Evolutionary conservation across 176 grass and related monocot genomes (phyloP).

Genomic region (Triticum turgidum): DNA sequence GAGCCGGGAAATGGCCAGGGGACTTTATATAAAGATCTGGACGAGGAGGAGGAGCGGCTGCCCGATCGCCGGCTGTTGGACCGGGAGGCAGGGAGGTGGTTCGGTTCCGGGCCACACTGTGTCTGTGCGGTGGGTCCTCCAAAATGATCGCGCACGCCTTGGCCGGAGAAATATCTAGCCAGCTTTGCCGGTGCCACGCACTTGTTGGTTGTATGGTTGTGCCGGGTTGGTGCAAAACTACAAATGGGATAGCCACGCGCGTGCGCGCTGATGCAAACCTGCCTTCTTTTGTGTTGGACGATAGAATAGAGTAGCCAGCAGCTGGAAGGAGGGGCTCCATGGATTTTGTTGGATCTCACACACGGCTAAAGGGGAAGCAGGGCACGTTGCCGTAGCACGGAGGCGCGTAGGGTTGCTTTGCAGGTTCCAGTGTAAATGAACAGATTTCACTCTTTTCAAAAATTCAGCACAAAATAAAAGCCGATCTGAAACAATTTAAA

Average conservation of each 20-base stretch:
- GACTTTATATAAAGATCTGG: slow-evolving; percentile 23
- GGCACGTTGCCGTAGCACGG: background rate
- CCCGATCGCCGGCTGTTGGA: slow-evolving; percentile 29
- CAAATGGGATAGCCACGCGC: slow-evolving; percentile 30
- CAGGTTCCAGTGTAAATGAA: background rate
- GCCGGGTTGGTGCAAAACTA: background rate
- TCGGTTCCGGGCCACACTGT: slow-evolving; percentile 15
- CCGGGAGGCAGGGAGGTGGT: background rate
- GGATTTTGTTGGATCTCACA: background rate
- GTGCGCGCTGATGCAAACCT: background rate
- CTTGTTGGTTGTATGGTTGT: background rate
- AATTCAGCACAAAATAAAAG: no score
- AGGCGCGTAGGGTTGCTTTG: background rate
- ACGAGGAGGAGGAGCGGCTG: background rate
- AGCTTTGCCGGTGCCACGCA: slow-evolving; percentile 5
- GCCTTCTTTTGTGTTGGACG: background rate
- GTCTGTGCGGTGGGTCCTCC: background rate
- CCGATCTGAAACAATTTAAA: no score
- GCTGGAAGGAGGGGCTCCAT: background rate
- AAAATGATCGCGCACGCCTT: background rate
- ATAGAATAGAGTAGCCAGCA: background rate
- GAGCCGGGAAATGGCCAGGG: background rate
- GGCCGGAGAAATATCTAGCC: slow-evolving; percentile 39
- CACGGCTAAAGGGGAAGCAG: background rate
- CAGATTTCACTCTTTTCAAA: no score